Conservation (phyloP, 2,329 filamentous ascomycete species). For the Ilyonectria sp. region DNA sequence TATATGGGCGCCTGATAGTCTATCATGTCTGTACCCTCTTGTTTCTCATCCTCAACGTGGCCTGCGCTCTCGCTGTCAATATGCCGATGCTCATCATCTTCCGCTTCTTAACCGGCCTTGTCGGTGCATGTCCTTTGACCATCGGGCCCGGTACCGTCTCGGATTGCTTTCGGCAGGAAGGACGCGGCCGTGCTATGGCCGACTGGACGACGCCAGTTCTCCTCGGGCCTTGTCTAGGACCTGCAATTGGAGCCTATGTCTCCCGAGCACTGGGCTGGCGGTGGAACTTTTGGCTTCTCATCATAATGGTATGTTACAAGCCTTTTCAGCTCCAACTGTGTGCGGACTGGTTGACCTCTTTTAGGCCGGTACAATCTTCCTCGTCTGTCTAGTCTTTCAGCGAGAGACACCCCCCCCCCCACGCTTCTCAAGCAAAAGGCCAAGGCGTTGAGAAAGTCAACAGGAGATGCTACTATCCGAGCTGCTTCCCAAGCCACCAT, state of each 20-base stretch:
- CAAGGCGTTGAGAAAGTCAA: slow-evolving; percentile 56
- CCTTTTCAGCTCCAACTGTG: not conserved
- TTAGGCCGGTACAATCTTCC: slow-evolving; percentile 8
- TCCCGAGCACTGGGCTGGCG: slow-evolving; percentile 62
- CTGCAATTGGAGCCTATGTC: slow-evolving; percentile 59
- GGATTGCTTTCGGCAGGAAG: slow-evolving; percentile 69
- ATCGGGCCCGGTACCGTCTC: slow-evolving; percentile 71
- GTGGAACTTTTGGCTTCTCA: slow-evolving; percentile 65
- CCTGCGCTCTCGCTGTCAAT: slow-evolving; percentile 29
- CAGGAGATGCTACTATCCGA: not conserved
- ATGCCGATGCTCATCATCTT: slow-evolving; percentile 70
- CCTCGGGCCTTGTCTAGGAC: slow-evolving; percentile 44
- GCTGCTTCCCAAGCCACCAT: not conserved
- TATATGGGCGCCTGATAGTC: slow-evolving; percentile 60
- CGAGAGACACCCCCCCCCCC: slow-evolving; percentile 19
- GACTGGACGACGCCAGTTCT: slow-evolving; percentile 39
- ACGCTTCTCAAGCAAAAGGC: slow-evolving; percentile 70
- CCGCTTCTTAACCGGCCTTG: slow-evolving; percentile 72
- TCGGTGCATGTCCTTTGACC: slow-evolving; percentile 70
- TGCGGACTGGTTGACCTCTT: not conserved
- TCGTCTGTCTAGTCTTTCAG: slow-evolving; percentile 1
- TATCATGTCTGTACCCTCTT: slow-evolving; percentile 59
- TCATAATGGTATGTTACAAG: slow-evolving; percentile 52
- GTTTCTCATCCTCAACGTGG: slow-evolving; percentile 26
- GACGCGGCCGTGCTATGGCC: slow-evolving; percentile 54